A percentile compares a stretch with the other conserved stretches of the same genome.
phyloP scores from a whole-genome alignment of 805 yeast genomes.

The Ogataea zsoltii region DNA sequence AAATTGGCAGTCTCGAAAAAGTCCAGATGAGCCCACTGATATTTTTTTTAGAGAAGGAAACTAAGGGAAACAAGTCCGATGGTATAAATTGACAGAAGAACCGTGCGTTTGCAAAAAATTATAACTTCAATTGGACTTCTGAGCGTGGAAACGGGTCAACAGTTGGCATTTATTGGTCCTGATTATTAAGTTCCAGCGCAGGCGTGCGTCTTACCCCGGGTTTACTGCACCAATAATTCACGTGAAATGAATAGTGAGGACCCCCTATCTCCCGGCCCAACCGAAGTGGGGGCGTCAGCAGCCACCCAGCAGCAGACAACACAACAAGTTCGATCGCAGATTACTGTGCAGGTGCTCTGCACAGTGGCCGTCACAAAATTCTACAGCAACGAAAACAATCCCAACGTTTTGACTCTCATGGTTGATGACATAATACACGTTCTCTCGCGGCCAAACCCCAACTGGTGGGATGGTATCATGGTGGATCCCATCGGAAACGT shows the following conservation, averaged over 20 bases:
- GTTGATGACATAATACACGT: conserved; percentile 76
- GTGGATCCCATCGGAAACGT: conserved; percentile 40
- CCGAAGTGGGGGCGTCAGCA: background rate
- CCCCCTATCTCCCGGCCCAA: conserved; percentile 8
- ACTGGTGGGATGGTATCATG: conserved; percentile 88
- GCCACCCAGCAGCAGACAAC: background rate
- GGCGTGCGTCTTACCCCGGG: background rate
- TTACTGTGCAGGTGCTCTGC: conserved; percentile 42
- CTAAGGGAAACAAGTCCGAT: too few species aligned
- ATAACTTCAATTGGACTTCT: too few species aligned
- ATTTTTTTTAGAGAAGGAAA: too few species aligned
- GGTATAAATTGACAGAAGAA: too few species aligned
- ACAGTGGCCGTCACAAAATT: conserved; percentile 61
- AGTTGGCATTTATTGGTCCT: too few species aligned
- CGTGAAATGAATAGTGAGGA: conserved; percentile 8
- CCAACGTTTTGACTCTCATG: conserved; percentile 51
- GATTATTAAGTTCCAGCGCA: background rate
- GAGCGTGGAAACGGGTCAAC: too few species aligned
- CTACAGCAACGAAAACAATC: conserved; percentile 48
- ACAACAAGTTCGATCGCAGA: conserved; percentile 1
- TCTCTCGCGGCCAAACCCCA: conserved; percentile 57
- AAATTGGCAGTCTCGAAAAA: too few species aligned
- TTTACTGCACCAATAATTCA: background rate
- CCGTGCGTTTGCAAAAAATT: too few species aligned
- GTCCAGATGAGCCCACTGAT: too few species aligned